Evolutionary conservation across 1,139 yeast species (phyloP), one percentile per base, ranked within the genome.

Genomic region (Pichia sp.): DNA sequence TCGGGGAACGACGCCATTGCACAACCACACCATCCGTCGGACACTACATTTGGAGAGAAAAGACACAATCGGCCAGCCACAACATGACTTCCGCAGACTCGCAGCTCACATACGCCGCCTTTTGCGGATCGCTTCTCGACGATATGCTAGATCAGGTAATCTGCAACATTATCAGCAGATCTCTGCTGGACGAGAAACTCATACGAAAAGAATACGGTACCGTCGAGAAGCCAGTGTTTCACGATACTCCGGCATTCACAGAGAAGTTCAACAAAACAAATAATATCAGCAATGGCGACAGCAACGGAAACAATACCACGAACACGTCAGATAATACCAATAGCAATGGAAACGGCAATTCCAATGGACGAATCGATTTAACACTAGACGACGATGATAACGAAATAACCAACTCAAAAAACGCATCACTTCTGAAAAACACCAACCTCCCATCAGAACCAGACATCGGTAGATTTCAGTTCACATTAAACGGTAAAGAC

Each of bases 131-230:
- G 30, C 62, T 73, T 3, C 61, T 74, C 28, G 63, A 65, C 38
- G 71, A 68, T 38, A 61, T 76, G 57, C 52, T 76, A 22, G 53
- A 62, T 14, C 70, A 73, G 14, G 60, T 75, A 35, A 66, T 75
- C 12, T 74, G 72, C 45, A 76, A 72, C 39, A 67, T 74, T 3
- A 58, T 73, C 4, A 61, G 72, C 9, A 66, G 66, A 28, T 69
- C 73, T 1, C 53, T 74, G 7, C 52, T 71, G 33, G 61, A 62
- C 21, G 82, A 77, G 52, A 70, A 70, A 50, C 50, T 63, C 28
- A 54, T 59, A 24, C 55, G 72, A 27, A 43, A 58, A 27, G 54
- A 54, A 27, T 68, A 63, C 46, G 74, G 74, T 0, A 59, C 61
- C 4, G 27, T 56, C 1, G 32, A 44, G 1, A 40, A 56, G 11